Base-by-base conservation (phyloP, 495 filamentous ascomycete genomes). In the Baudoinia panamericana region DNA sequence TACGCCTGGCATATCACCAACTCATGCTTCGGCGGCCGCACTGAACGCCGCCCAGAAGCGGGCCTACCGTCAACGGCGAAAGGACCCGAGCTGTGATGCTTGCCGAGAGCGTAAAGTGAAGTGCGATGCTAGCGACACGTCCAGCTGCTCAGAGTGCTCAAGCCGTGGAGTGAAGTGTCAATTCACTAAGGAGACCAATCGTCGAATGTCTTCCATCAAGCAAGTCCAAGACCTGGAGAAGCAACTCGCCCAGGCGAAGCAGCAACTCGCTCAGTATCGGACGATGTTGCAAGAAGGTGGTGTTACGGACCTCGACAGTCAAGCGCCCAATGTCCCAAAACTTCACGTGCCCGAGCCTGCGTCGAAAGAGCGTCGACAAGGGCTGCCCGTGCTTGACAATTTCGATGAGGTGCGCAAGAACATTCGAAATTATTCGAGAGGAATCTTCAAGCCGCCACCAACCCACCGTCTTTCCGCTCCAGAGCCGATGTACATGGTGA, bases 191-290 rank as follows among this genome's bases (percentile, higher is more conserved):
- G 90, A 97, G 60, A 96, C 90, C 16, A 97, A 97, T 61, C 76
- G 92, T 33, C 76, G 90, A 47, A 97, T 97, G 90, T 95, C 90
- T 32, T 94, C 87, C 11, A 95, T 96, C 59, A 97, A 96, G 76
- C 90, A 95, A 66, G 84, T 95, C 2, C 90, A 97, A 61, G 90
- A 97, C 60, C 67, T 97, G 18, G 87, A 96, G 59, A 92, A 84
- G 61, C 88, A 94, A 59, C 73, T 97, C 39, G 67, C 75, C 19
- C 69, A 72, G 27, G 70, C 84, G 25, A 79, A 73, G 49, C 71
- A 80, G 31, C 79, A 90, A 60, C 76, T 88, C 43, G 66, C 65
- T 41, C 80, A 77, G 38, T 62, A 87, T 13, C 72, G 77, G 32
- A 73, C 80, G 18, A 68, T 70, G 52, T 39, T 75, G 25, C 62